Conservation (phyloP, 2,329 filamentous ascomycete species). For the Nemania sp. region DNA sequence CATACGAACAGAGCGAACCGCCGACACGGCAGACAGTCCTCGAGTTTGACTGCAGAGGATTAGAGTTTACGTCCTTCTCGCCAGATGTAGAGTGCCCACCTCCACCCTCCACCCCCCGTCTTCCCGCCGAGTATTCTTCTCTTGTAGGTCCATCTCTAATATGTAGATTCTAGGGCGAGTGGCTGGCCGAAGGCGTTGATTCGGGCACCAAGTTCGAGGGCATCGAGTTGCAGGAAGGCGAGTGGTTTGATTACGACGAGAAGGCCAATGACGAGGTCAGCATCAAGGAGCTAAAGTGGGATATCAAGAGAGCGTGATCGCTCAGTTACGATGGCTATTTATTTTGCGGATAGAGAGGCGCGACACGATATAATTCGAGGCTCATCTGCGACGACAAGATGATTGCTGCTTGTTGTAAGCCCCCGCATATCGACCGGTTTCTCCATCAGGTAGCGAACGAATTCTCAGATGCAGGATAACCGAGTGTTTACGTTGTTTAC, state of each 20-base stretch:
- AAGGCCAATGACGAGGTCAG: conserved; percentile 90
- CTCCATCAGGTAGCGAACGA: no score
- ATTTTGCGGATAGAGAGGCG: background rate
- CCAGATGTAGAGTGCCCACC: conserved; percentile 73
- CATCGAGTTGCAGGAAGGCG: conserved; percentile 83
- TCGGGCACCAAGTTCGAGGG: conserved; percentile 79
- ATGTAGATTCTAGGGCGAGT: conserved; percentile 72
- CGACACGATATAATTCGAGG: background rate
- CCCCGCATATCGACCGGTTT: background rate
- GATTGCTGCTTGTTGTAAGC: background rate
- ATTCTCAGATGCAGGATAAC: no score
- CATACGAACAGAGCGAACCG: conserved; percentile 74
- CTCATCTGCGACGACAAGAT: background rate
- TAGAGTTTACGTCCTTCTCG: conserved; percentile 91
- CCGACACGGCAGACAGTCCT: conserved; percentile 79
- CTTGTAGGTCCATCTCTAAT: conserved; percentile 16
- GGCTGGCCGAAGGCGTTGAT: conserved; percentile 81
- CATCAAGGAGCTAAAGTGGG: conserved; percentile 87
- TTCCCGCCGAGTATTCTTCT: background rate
- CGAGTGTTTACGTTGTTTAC: no score
- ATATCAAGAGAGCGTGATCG: conserved; percentile 71
- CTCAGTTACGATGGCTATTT: background rate
- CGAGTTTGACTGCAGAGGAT: conserved; percentile 89
- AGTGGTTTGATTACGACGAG: conserved; percentile 99
- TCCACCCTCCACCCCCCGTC: no score